Base-by-base conservation (phyloP, 148 eudicot species). In the Vaccinium macrocarpon region DNA sequence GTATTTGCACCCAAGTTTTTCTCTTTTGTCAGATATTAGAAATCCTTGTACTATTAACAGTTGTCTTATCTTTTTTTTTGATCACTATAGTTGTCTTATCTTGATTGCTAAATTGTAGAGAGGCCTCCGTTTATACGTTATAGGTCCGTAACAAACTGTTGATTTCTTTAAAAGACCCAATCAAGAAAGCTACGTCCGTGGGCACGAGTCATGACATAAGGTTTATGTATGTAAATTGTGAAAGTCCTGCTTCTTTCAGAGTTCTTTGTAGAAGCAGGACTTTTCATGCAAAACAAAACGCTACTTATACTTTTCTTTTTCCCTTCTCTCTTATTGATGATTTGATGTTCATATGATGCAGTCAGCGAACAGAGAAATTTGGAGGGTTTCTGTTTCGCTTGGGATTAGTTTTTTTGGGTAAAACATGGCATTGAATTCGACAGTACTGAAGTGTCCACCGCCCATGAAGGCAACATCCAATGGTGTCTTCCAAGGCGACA, bases 381-480 rank as follows among this genome's bases (percentile, higher is more conserved):
- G 46, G 35, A 68, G 38, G 38, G 38, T 11, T 68, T 25, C 2
- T 68, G 35, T 68, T 68, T 64, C 29, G 14, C 64, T 21, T 6
- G 23, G 64, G 64, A 59, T 59, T 4, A 6, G 7, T 19, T 8
- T 8, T 59, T 62, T 13, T 62, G 13, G 27, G 79, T 55, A 52
- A 23, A 59, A 80, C 21, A 80, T 80, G 82, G 82, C 82, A 2
- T 59, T 52, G 6, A 66, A 49, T 66, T 35, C 57, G 6, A 81
- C 75, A 16, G 14, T 64, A 14, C 50, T 14, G 12, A 68, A 46
- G 25, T 92, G 93, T 88, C 90, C 92, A 0, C 11, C 89, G 2
- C 95, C 94, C 0, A 93, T 92, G 97, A 90, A 90, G 87, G 92
- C 95, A 1, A 87, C 92, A 8, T 94, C 97, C 0, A 92, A 91